Evolutionary conservation across 768 basidiomycete genomes (phyloP), one percentile per base, ranked within the genome.

Genomic region (Boletellus ananiceps): DNA sequence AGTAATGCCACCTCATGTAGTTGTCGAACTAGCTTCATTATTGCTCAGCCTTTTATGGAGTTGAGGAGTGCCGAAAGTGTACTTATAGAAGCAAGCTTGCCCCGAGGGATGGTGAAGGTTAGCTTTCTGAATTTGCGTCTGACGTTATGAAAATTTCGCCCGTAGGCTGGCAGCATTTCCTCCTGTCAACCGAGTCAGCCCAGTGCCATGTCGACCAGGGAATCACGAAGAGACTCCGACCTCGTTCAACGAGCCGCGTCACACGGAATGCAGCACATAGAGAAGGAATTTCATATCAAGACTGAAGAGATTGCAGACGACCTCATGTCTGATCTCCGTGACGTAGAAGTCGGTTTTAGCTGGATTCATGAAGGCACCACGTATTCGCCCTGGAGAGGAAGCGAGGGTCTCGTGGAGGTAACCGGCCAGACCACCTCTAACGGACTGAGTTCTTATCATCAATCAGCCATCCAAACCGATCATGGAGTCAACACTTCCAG

Each of bases 161-260:
- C 23, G 21, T 16, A 63, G 60, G 19, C 13, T 36, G 19, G 19
- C 15, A 27, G 25, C 44, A 40, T 34, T 23, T 33, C 37, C 21
- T 21, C 25, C 18, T 31, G 35, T 37, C 32, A 44, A 42, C 32
- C 37, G 14, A 47, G 16, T 42, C 32, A 42, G 36, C 38, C 16
- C 14, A 37, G 34, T 29, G 14, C 33, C n/a, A 69, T 66, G 41
- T 43, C 58, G 9, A 55, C 47, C 38, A 65, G 67, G 56, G 69
- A 69, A 7, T 64, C 69, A 11, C 68, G 65, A 66, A 65, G 63
- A 41, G 54, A 57, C 29, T 44, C 55, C 29, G 55, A 55, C 34
- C 61, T 64, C 31, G 40, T 52, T 19, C 53, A 46, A 33, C 38
- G 40, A 19, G 35, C 16, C n/a, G 2, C 13, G 14, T 47, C 49